phyloP scores from a whole-genome alignment of 257 asterid species.

The Buddleja alternifolia region DNA sequence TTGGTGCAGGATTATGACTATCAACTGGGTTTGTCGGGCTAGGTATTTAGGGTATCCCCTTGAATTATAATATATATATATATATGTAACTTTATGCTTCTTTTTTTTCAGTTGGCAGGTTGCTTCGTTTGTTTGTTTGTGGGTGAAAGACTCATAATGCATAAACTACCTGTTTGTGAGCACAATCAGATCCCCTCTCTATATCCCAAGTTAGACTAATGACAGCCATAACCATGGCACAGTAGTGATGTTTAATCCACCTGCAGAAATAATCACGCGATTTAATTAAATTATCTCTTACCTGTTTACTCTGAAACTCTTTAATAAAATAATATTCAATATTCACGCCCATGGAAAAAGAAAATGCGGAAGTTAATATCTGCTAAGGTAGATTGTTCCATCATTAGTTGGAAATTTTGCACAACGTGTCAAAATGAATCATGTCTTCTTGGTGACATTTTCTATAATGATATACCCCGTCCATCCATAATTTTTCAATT shows the following conservation, averaged over 20 bases:
- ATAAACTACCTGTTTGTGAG: slow-evolving; percentile 76
- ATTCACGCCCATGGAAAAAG: not conserved
- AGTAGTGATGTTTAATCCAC: slow-evolving; percentile 97
- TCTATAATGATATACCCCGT: not conserved
- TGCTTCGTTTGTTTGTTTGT: not conserved
- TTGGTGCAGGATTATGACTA: too few species aligned
- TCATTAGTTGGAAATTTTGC: not conserved
- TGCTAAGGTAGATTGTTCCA: not conserved
- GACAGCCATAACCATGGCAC: slow-evolving; percentile 95
- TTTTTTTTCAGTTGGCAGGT: slow-evolving; percentile 21
- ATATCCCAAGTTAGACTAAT: slow-evolving; percentile 99
- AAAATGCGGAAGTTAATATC: slow-evolving; percentile 10
- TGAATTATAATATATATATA: too few species aligned
- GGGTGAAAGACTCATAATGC: slow-evolving; percentile 6
- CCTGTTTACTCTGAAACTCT: slow-evolving; percentile 1
- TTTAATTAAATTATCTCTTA: not conserved
- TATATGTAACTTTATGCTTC: not conserved
- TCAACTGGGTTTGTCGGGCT: too few species aligned
- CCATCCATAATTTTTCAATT: not conserved
- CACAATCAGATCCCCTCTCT: slow-evolving; percentile 81
- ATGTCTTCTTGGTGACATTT: not conserved
- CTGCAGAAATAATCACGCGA: slow-evolving; percentile 45
- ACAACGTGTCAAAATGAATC: not conserved
- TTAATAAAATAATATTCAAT: not conserved
- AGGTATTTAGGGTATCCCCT: too few species aligned